Base-by-base conservation (phyloP, 371 early-diverging fungal species). In the Mortierella sp. region DNA sequence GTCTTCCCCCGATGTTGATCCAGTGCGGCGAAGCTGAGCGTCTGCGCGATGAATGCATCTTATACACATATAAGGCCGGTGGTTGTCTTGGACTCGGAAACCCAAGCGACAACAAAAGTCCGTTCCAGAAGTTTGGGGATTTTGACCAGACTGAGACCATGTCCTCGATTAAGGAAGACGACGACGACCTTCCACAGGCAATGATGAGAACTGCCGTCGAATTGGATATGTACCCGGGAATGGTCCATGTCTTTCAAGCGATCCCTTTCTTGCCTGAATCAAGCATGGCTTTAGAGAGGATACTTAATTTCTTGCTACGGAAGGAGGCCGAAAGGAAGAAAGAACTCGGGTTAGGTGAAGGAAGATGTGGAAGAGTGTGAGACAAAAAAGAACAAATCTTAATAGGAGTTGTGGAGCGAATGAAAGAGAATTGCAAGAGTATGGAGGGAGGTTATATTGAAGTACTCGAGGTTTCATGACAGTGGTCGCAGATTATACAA, bases 201-300 rank as follows among this genome's bases (percentile, higher is more conserved):
- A 4, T 7, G 1, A 4, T 14, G 37, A 34, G 37, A 7, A 11
- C 37, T 34, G 14, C 28, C 31, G 70, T 76, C 0, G 76, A 76
- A 24, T 12, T 76, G 30, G 76, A 76, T n/a, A 64, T 69, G 50
- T 76, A 69, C 48, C 70, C 76, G 15, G 64, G 65, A 12, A 86
- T 86, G 86, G 82, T 85, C 0, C 86, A 86, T 69, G 86, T 86
- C 12, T 86, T 86, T 46, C 86, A 86, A 53, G 85, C 84, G 8
- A 79, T 86, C 46, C 84, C 85, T 3, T 83, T 87, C 66, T 50
- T 65, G 7, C 82, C 80, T 58, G 67, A 78, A 31, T 68, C 84
- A 7, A n/a, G 41, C 8, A 81, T 83, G 60, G 87, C 87, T 1
- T 57, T 85, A 17, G 70, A 81, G 43, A 34, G 76, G 41, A 69